Evolutionary conservation across 169 alveolate genomes (phyloP).

Genomic region (Plasmodium malariae): DNA sequence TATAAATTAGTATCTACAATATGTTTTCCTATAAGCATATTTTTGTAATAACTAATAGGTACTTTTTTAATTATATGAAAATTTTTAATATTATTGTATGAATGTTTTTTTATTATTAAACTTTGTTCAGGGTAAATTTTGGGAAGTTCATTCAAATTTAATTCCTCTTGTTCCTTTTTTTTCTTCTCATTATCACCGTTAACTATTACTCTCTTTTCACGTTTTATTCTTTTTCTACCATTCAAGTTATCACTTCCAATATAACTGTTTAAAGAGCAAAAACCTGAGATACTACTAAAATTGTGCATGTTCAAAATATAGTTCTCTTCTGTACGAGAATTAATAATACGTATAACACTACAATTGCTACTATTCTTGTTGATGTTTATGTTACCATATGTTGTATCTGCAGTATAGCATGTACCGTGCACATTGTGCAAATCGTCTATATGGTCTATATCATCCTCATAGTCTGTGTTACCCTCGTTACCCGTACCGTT

Average conservation of each 20-base stretch:
- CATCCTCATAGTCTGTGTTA: background rate
- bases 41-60: constrained; percentile 22
- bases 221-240: constrained; percentile 20
- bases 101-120: background rate
- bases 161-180: too few relatives aligned
- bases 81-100: constrained; percentile 28
- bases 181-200: constrained; percentile 13
- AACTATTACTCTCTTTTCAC: constrained; percentile 8
- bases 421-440: background rate
- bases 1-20: constrained; percentile 55
- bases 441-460: background rate
- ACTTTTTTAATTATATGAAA: constrained; percentile 37
- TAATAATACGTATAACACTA: background rate
- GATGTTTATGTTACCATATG: background rate
- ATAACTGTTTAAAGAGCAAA: constrained; percentile 33
- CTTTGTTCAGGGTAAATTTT: background rate
- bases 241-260: background rate
- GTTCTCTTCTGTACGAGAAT: constrained; percentile 3
- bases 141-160: background rate
- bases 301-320: constrained; percentile 18
- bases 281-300: constrained; percentile 28
- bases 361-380: background rate
- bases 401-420: background rate
- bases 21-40: constrained; percentile 45
- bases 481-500: background rate